A percentile compares a stretch with the other conserved stretches of the same genome.
These are phyloP conservation scores for Leptomonas seymouri DNA, from an alignment of 208 protist genomes.

Conservation along the genomic window DNA sequence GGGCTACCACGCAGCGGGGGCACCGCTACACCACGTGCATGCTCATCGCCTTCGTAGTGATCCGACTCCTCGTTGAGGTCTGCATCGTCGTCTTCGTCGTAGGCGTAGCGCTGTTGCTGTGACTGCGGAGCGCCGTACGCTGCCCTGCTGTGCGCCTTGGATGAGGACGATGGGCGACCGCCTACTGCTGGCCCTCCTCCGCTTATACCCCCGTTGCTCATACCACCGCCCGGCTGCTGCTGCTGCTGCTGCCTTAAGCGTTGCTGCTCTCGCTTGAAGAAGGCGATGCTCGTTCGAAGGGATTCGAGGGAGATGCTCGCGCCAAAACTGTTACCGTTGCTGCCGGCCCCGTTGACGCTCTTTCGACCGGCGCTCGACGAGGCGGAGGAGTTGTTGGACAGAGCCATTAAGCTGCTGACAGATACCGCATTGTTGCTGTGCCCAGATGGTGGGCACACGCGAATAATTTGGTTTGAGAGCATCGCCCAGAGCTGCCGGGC, in stretches of 20 bases:
- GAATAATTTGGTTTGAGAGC: constrained; percentile 80
- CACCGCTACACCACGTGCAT: background rate
- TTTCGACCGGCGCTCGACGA: constrained; percentile 16
- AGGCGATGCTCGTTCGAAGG: constrained; percentile 75
- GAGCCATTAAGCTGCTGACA: constrained; percentile 50
- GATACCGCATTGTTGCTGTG: constrained; percentile 30
- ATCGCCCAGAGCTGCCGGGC: constrained; percentile 87
- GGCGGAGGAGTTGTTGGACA: constrained; percentile 29
- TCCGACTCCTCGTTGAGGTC: constrained; percentile 14
- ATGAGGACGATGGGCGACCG: constrained; percentile 11
- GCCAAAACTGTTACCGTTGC: constrained; percentile 32
- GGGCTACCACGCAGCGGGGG: constrained; percentile 7
- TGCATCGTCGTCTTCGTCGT: constrained; percentile 20
- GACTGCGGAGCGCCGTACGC: background rate
- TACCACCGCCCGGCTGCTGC: constrained; percentile 17
- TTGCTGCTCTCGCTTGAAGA: constrained; percentile 71
- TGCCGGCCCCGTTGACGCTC: constrained; percentile 3
- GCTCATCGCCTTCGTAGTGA: constrained; percentile 13
- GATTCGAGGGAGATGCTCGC: constrained; percentile 71
- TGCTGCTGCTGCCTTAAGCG: constrained; percentile 32
- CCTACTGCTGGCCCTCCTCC: too few species aligned
- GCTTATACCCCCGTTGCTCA: too few species aligned
- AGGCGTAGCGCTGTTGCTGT: background rate
- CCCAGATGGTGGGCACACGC: constrained; percentile 37
- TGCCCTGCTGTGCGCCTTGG: background rate